Conservation (phyloP, 345 rosid genomes). For the Linum trigynum region DNA sequence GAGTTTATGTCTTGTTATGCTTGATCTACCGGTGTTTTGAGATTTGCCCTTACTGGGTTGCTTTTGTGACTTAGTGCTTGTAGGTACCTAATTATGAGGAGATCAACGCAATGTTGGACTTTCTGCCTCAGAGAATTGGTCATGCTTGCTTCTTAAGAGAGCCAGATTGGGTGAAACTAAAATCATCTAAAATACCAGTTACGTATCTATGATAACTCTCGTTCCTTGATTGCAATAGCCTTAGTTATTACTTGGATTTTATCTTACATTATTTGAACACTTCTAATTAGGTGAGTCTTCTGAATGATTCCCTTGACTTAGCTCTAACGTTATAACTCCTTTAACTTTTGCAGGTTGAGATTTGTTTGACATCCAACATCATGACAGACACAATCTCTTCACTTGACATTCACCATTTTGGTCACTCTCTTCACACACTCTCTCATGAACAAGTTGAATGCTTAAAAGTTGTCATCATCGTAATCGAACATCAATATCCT, state of each 20-base stretch:
- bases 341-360: slow-evolving; percentile 69
- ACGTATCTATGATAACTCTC: slow-evolving; percentile 4
- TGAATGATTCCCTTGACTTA: neutral
- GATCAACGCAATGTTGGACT: slow-evolving; percentile 74
- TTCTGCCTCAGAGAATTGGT: slow-evolving; percentile 76
- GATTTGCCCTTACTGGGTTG: slow-evolving; percentile 21
- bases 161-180: slow-evolving; percentile 53
- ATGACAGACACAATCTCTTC: slow-evolving; percentile 72
- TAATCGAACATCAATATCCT: neutral
- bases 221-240: slow-evolving; percentile 1
- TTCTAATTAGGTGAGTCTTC: neutral
- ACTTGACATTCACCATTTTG: slow-evolving; percentile 77
- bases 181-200: slow-evolving; percentile 64
- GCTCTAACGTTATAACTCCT: neutral
- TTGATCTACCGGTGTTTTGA: neutral
- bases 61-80: slow-evolving; percentile 52
- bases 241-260: neutral
- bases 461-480: neutral
- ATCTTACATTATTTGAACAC: neutral
- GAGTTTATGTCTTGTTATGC: neutral
- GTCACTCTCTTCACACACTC: slow-evolving; percentile 31
- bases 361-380: slow-evolving; percentile 91
- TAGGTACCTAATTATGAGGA: slow-evolving; percentile 84
- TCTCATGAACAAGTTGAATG: neutral
- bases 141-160: slow-evolving; percentile 73